Conservation (phyloP, 176 grass and related monocot genomes). For the Rhynchospora pubera region DNA sequence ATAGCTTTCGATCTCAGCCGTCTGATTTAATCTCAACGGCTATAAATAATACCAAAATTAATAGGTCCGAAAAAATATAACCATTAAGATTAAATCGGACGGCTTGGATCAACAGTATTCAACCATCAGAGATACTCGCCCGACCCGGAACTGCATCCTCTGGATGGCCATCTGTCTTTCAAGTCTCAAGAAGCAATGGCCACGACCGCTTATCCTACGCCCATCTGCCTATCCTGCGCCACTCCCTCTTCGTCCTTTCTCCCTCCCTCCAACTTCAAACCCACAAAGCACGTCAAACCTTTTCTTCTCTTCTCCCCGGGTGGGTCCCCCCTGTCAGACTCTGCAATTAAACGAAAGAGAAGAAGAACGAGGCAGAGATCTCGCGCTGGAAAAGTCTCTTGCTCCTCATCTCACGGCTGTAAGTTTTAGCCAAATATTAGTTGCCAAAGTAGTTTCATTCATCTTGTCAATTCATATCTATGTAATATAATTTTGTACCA, state of each 20-base stretch:
- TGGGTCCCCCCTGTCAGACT: neutral
- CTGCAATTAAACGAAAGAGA: neutral
- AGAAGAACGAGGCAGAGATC: constrained; percentile 4
- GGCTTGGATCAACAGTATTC: too few relatives aligned
- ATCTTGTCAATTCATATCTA: too few relatives aligned
- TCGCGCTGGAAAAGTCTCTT: neutral
- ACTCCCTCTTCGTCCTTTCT: neutral
- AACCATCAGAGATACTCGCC: too few relatives aligned
- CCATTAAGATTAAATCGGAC: too few relatives aligned
- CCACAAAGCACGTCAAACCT: neutral
- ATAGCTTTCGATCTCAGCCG: too few relatives aligned
- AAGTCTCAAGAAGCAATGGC: constrained; percentile 8
- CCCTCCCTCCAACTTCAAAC: neutral
- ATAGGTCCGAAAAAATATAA: too few relatives aligned
- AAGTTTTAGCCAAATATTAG: too few relatives aligned
- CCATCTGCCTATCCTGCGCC: constrained; percentile 1
- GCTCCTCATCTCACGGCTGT: constrained; percentile 1
- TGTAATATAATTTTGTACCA: constrained; percentile 42
- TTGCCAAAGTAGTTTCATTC: too few relatives aligned
- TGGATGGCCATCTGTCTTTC: neutral
- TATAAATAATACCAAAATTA: too few relatives aligned
- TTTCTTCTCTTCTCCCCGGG: neutral
- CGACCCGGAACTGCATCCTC: neutral
- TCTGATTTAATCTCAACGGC: too few relatives aligned
- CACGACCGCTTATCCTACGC: neutral